phyloP scores from a whole-genome alignment of 2,329 filamentous ascomycete species.

The Cadophora gregata region DNA sequence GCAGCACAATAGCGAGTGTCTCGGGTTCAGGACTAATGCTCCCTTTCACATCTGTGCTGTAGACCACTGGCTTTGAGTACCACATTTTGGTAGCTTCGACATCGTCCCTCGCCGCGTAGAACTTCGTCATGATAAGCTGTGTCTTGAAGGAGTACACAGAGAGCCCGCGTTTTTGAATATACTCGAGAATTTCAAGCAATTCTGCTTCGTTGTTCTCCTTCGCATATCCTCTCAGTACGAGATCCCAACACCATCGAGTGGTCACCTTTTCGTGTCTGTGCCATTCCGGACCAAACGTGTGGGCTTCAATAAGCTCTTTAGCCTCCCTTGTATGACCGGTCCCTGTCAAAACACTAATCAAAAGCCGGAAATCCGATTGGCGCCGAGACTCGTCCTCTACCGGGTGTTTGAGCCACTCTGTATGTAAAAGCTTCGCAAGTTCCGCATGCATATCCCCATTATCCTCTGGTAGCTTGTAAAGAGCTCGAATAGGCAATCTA shows the following conservation, averaged over 20 bases:
- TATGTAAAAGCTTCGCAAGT: slow-evolving; percentile 38
- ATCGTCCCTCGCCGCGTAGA: slow-evolving; percentile 65
- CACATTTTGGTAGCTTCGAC: slow-evolving; percentile 69
- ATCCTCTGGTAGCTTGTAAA: slow-evolving; percentile 37
- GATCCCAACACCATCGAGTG: slow-evolving; percentile 51
- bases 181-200: slow-evolving; percentile 60
- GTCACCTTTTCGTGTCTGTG: slow-evolving; percentile 27
- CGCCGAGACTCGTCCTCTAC: not conserved
- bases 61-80: slow-evolving; percentile 57
- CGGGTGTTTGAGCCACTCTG: slow-evolving; percentile 12
- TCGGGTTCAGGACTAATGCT: slow-evolving; percentile 24
- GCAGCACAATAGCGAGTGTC: slow-evolving; percentile 61
- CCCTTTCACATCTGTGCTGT: slow-evolving; percentile 17
- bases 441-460: slow-evolving; percentile 29
- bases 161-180: slow-evolving; percentile 55
- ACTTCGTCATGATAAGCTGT: slow-evolving; percentile 62
- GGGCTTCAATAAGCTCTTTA: slow-evolving; percentile 29
- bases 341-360: slow-evolving; percentile 32
- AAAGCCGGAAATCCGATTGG: slow-evolving; percentile 8
- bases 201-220: slow-evolving; percentile 62
- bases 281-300: not conserved
- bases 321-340: slow-evolving; percentile 40
- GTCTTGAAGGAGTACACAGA: slow-evolving; percentile 51
- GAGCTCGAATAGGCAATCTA: slow-evolving; percentile 24
- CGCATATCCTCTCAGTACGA: slow-evolving; percentile 66